Percentiles rank a stretch among this genome's conserved stretches.
Conservation (phyloP, 2,329 filamentous ascomycete species). For the Coniella vitis region DNA sequence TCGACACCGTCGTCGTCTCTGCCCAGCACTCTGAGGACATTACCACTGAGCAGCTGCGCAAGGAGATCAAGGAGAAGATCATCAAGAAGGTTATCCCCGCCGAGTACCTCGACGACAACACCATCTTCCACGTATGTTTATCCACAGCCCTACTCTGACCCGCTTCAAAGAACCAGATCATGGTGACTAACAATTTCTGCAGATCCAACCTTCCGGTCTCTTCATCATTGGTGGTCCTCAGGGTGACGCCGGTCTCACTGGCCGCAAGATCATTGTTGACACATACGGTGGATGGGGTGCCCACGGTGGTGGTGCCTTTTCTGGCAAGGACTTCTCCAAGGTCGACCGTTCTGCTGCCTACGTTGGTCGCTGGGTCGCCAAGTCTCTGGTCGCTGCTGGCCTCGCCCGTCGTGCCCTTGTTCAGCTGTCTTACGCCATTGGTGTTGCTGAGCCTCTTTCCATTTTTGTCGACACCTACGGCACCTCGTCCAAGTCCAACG, state of each 20-base stretch:
- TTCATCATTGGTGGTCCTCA: constrained; percentile 99
- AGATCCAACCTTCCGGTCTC: constrained; percentile 92
- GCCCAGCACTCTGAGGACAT: constrained; percentile 88
- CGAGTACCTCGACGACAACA: constrained; percentile 86
- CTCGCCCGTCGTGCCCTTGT: constrained; percentile 90
- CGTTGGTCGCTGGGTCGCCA: constrained; percentile 96
- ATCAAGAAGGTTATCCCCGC: constrained; percentile 88
- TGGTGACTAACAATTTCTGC: constrained; percentile 9
- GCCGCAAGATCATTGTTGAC: constrained; percentile 99
- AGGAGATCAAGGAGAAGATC: constrained; percentile 91
- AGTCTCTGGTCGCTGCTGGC: constrained; percentile 85
- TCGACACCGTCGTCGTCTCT: constrained; percentile 94
- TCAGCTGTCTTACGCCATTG: constrained; percentile 98
- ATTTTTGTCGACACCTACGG: constrained; percentile 98
- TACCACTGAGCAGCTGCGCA: constrained; percentile 79
- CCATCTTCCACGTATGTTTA: constrained; percentile 88
- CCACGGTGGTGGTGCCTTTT: constrained; percentile 99
- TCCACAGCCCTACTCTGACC: too few species aligned
- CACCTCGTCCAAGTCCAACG: constrained; percentile 80
- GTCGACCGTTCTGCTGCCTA: constrained; percentile 98
- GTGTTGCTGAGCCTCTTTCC: constrained; percentile 94
- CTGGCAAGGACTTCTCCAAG: constrained; percentile 99
- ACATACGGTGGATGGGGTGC: constrained; percentile 99
- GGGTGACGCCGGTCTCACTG: constrained; percentile 96
- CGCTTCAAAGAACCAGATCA: not conserved